These are phyloP conservation scores for Candida germanica DNA, from an alignment of 805 yeast species.

Conservation along the genomic window DNA sequence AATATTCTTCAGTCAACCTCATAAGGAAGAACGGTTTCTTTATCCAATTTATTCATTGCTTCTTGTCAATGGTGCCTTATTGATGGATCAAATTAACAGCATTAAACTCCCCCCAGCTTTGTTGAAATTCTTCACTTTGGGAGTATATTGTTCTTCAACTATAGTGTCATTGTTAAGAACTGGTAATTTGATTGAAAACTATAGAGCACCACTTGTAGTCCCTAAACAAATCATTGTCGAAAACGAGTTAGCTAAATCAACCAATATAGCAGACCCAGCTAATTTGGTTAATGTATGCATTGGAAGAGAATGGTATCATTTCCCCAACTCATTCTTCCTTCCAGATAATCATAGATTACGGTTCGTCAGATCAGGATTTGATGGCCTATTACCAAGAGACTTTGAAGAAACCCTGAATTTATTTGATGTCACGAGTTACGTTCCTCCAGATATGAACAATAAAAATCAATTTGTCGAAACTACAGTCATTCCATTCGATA, in stretches of 20 bases:
- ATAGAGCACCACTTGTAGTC: constrained; percentile 62
- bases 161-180: constrained; percentile 46
- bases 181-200: constrained; percentile 58
- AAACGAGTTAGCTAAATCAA: constrained; percentile 1
- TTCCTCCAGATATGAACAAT: constrained; percentile 73
- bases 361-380: constrained; percentile 75
- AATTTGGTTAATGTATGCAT: constrained; percentile 52
- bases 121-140: not conserved
- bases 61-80: constrained; percentile 53
- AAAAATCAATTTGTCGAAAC: constrained; percentile 61
- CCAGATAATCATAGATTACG: constrained; percentile 59
- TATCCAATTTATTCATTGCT: constrained; percentile 81
- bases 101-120: too few relatives aligned
- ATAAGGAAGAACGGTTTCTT: constrained; percentile 88
- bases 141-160: constrained; percentile 12
- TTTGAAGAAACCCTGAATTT: constrained; percentile 47
- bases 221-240: too few relatives aligned
- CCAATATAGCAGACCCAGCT: not conserved
- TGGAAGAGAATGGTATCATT: constrained; percentile 96
- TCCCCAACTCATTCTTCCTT: constrained; percentile 82
- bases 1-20: constrained; percentile 74
- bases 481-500: constrained; percentile 45
- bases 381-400: constrained; percentile 87
- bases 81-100: not conserved
- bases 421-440: constrained; percentile 36